A percentile compares a stretch with the other conserved stretches of the same genome.
These are phyloP conservation scores for Croton setiger DNA, from an alignment of 441 rosid genomes.

Conservation along the genomic window DNA sequence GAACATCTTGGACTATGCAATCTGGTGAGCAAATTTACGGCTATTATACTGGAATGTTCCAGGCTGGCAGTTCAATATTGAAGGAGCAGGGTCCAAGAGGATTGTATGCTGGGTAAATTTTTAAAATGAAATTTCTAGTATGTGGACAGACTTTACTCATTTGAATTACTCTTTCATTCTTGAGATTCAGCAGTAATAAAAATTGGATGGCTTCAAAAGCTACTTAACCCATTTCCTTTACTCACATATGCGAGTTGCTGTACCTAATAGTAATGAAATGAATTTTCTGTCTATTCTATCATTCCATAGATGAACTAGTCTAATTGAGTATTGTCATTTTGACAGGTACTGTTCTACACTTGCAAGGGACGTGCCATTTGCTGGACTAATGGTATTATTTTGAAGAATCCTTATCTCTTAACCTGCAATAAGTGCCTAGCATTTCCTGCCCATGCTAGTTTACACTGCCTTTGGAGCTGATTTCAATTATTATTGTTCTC, in stretches of 20 bases:
- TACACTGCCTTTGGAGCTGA: neutral
- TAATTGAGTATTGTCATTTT: slow-evolving; percentile 24
- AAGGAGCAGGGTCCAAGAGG: slow-evolving; percentile 85
- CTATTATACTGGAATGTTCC: slow-evolving; percentile 82
- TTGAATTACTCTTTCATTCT: neutral
- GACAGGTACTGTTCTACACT: slow-evolving; percentile 84
- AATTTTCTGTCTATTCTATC: slow-evolving; percentile 2
- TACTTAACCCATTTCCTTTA: neutral
- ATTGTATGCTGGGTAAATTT: slow-evolving; percentile 77
- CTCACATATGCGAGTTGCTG: neutral
- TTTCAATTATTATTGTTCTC: slow-evolving; percentile 5
- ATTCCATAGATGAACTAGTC: neutral
- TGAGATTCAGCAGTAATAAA: neutral
- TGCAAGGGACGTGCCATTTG: slow-evolving; percentile 93
- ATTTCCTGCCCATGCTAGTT: neutral
- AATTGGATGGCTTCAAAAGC: slow-evolving; percentile 1
- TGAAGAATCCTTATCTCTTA: neutral
- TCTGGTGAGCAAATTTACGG: slow-evolving; percentile 59
- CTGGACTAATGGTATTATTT: slow-evolving; percentile 73
- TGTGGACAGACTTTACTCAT: neutral
- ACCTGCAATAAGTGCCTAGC: neutral
- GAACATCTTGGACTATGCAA: slow-evolving; percentile 58
- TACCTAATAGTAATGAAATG: neutral
- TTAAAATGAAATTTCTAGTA: neutral
- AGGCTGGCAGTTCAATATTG: slow-evolving; percentile 82